Percentiles rank a stretch among this genome's conserved stretches.
phyloP scores from a whole-genome alignment of 2,329 filamentous ascomycete species.

The Byssothecium circinans region DNA sequence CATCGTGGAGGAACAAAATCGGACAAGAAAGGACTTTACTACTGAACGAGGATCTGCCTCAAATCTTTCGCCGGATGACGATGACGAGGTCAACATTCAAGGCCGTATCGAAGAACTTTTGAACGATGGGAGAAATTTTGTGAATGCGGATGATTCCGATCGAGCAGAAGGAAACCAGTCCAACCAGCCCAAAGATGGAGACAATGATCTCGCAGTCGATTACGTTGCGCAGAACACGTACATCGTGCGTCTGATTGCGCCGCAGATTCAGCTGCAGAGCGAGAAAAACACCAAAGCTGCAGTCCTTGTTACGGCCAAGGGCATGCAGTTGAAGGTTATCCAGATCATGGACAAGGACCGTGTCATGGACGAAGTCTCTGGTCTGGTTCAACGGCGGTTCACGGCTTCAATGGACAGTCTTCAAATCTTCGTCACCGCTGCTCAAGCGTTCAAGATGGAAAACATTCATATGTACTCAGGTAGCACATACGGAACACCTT shows the following conservation, averaged over 20 bases:
- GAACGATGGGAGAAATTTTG: constrained; percentile 79
- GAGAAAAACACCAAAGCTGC: constrained; percentile 97
- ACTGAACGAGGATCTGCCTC: constrained; percentile 31
- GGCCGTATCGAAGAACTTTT: constrained; percentile 85
- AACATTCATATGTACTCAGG: constrained; percentile 92
- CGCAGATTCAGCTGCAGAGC: constrained; percentile 96
- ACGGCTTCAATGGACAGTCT: constrained; percentile 95
- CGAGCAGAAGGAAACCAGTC: constrained; percentile 15
- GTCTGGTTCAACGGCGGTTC: constrained; percentile 91
- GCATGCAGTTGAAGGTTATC: constrained; percentile 96
- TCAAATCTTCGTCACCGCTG: constrained; percentile 96
- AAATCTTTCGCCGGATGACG: constrained; percentile 50
- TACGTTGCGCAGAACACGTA: constrained; percentile 93
- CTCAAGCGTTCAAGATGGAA: constrained; percentile 83
- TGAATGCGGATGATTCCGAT: constrained; percentile 66
- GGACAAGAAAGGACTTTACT: constrained; percentile 51
- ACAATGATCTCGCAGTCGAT: constrained; percentile 75
- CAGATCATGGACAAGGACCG: constrained; percentile 98
- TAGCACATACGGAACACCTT: constrained; percentile 84
- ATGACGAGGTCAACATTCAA: constrained; percentile 70
- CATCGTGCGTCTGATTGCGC: constrained; percentile 90
- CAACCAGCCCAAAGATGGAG: constrained; percentile 22
- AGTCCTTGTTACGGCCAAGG: constrained; percentile 94
- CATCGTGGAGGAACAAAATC: constrained; percentile 91
- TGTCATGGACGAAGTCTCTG: constrained; percentile 88